phyloP scores from a whole-genome alignment of 2,329 filamentous ascomycete genomes.

The Fusarium nanum region DNA sequence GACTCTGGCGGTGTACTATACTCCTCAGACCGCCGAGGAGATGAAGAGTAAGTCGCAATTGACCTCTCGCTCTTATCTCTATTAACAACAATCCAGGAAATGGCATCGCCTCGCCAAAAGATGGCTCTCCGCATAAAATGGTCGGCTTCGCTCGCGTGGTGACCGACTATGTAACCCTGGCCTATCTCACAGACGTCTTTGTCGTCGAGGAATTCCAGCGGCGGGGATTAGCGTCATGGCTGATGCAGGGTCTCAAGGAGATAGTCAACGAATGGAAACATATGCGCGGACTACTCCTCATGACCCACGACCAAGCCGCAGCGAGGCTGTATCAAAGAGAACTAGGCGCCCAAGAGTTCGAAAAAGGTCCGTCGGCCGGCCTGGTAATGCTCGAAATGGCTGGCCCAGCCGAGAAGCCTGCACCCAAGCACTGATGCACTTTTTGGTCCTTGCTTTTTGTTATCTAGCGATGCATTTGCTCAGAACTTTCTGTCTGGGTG shows the following conservation, averaged over 20 bases:
- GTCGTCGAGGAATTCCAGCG: conserved; percentile 69
- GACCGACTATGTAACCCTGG: conserved; percentile 76
- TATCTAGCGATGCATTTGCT: conserved; percentile 38
- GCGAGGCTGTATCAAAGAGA: conserved; percentile 61
- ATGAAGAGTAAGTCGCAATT: conserved; percentile 52
- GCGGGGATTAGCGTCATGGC: conserved; percentile 72
- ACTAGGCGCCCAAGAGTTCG: conserved; percentile 59
- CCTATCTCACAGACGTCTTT: conserved; percentile 76
- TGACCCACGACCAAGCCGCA: conserved; percentile 58
- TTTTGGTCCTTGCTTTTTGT: conserved; percentile 23
- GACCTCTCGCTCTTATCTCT: background rate
- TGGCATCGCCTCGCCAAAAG: conserved; percentile 47
- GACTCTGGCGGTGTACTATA: conserved; percentile 68
- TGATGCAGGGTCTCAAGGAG: conserved; percentile 71
- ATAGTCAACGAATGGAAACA: conserved; percentile 66
- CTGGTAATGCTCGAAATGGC: conserved; percentile 57
- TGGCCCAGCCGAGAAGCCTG: conserved; percentile 52
- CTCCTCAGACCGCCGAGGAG: conserved; percentile 53
- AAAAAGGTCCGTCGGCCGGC: conserved; percentile 55
- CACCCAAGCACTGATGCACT: conserved; percentile 47
- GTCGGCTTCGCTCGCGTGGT: conserved; percentile 65
- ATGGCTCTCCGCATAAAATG: conserved; percentile 51
- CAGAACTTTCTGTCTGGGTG: conserved; percentile 16
- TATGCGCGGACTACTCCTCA: conserved; percentile 69
- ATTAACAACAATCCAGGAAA: conserved; percentile 45